These are phyloP conservation scores for Stereocaulon alpinum DNA, from an alignment of 495 filamentous ascomycete genomes.

Conservation along the genomic window DNA sequence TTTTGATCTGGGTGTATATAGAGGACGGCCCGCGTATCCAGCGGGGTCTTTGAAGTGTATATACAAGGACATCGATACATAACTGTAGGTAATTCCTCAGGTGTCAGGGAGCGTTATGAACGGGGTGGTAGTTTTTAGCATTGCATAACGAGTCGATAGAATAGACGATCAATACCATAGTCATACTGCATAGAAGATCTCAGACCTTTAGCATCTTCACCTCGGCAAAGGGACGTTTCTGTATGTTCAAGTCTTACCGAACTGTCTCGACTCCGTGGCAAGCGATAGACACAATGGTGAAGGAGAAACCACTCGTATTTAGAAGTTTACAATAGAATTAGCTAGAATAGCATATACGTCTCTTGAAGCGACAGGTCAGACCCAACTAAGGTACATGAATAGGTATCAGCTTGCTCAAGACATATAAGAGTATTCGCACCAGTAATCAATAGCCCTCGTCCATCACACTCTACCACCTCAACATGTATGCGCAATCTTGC, in stretches of 20 bases:
- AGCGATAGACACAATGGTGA: too few species aligned
- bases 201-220: not conserved
- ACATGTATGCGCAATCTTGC: not conserved
- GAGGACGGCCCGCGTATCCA: not conserved
- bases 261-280: too few species aligned
- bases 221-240: not conserved
- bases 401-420: not conserved
- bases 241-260: too few species aligned
- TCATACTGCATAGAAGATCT: too few species aligned
- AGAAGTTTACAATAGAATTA: not conserved
- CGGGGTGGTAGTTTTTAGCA: not conserved
- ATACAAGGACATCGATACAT: not conserved
- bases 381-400: not conserved
- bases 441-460: not conserved
- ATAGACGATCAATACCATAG: not conserved
- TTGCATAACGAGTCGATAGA: not conserved
- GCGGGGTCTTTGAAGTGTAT: not conserved
- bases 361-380: not conserved
- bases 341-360: not conserved
- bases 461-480: not conserved
- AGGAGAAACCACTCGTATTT: not conserved
- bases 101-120: too few species aligned
- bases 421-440: not conserved
- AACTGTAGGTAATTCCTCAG: too few species aligned
- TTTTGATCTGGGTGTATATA: not conserved